Base-by-base conservation (phyloP, 2,329 filamentous ascomycete species). In the Aureobasidium sp. region DNA sequence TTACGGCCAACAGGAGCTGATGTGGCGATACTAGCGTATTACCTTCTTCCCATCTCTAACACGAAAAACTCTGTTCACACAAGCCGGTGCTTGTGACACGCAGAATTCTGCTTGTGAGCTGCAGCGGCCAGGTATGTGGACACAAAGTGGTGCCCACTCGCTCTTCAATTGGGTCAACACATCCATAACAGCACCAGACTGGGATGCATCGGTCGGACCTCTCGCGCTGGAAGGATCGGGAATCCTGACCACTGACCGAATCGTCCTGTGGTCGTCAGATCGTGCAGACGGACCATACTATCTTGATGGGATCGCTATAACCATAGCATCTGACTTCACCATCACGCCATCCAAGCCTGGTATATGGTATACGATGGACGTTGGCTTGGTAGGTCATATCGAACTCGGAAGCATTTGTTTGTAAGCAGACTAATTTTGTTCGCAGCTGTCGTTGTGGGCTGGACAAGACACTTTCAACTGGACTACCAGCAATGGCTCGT, bases 21-120 rank as follows among this genome's bases (percentile, higher is more conserved):
- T 3, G 30, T 5, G 27, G 11, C n/a, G 3, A 21, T 21, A 21
- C 10, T 16, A 55, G 52, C 21, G 25, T 16, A 5, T 55, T 7
- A 55, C 52, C 16, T 42, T 55, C 27, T 55, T 55, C 29, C 52
- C 52, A 25, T 55, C 52, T 7, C 39, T 55, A 11, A 55, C 52
- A 1, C 39, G 21, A 16, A 34, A 29, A 6, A 55, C 13, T 6
- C 5, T 55, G 16, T 55, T 55, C 29, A n/a, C 44, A 44, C 27
- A 44, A 44, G 52, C 52, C 11, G 27, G 52, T 44, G 52, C 52
- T 27, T 55, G 52, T 6, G 29, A 44, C n/a, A 44, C 52, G n/a
- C 52, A 55, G 16, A 29, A 55, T 16, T 55, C 52, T 9, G 52
- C 52, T 11, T 55, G 52, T 29, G 16, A 42, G 10, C 27, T 44